Conservation (phyloP, 164 flowering plant genomes). For the Vitis rupestris region DNA sequence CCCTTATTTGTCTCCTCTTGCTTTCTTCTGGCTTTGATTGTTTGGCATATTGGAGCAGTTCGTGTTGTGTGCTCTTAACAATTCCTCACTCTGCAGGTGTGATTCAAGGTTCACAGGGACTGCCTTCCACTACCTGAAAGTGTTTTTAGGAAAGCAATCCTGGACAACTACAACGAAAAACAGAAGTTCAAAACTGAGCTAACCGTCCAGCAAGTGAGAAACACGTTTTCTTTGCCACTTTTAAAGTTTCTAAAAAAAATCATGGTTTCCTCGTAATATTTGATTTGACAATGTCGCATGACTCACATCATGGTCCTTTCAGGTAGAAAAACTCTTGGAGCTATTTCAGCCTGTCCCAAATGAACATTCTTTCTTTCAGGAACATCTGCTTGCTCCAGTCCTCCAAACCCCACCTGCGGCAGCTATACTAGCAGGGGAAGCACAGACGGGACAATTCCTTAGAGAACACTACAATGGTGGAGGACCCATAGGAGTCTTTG, state of each 20-base stretch:
- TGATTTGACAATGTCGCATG: conserved; percentile 1
- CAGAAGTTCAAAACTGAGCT: conserved; percentile 71
- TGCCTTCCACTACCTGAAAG: conserved; percentile 71
- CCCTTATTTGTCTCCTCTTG: neutral
- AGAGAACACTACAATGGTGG: too few relatives aligned
- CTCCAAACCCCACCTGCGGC: too few relatives aligned
- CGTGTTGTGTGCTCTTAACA: conserved; percentile 5
- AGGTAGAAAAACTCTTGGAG: conserved; percentile 56
- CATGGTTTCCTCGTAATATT: conserved; percentile 6
- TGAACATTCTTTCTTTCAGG: conserved; percentile 4
- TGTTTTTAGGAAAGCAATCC: conserved; percentile 67
- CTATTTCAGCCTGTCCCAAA: conserved; percentile 13
- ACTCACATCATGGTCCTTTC: conserved; percentile 4
- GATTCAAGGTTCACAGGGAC: conserved; percentile 53
- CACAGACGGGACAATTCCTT: too few relatives aligned
- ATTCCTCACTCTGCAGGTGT: conserved; percentile 45
- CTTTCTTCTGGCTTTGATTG: neutral
- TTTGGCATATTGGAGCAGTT: neutral
- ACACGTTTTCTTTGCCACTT: neutral
- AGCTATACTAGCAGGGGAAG: too few relatives aligned
- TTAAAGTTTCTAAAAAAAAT: neutral
- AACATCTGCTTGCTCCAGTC: conserved; percentile 10
- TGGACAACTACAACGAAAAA: conserved; percentile 55
- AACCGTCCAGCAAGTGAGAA: conserved; percentile 56
- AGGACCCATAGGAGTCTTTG: conserved; percentile 11